A percentile compares a stretch with the other conserved stretches of the same genome.
These are phyloP conservation scores for Ustulina deusta DNA, from an alignment of 2,329 filamentous ascomycete genomes.

Conservation along the genomic window DNA sequence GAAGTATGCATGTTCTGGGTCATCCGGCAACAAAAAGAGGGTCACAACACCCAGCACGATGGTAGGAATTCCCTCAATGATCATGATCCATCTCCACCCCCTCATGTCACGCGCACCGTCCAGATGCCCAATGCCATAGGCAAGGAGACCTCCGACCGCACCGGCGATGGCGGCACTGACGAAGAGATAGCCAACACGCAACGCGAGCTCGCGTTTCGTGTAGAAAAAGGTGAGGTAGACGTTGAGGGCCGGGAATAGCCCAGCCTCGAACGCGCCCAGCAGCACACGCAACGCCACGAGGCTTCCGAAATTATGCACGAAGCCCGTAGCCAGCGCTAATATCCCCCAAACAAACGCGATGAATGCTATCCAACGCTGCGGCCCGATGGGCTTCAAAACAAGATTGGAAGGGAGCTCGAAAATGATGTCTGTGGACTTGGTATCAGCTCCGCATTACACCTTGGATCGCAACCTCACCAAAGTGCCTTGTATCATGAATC, in stretches of 20 bases:
- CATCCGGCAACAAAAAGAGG: conserved; percentile 71
- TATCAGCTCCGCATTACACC: conserved; percentile 1
- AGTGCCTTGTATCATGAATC: not conserved
- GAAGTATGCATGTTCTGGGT: conserved; percentile 71
- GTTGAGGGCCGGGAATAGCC: conserved; percentile 48
- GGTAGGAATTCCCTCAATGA: conserved; percentile 61
- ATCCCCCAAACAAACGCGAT: conserved; percentile 75
- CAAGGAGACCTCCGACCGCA: conserved; percentile 77
- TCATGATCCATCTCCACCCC: conserved; percentile 81
- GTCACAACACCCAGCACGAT: conserved; percentile 66
- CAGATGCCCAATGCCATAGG: conserved; percentile 80
- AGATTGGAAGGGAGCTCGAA: conserved; percentile 76
- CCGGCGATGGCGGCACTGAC: conserved; percentile 77
- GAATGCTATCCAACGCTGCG: conserved; percentile 72
- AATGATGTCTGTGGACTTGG: conserved; percentile 53
- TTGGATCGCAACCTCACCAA: not conserved
- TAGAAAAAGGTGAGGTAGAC: conserved; percentile 77
- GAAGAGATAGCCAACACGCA: conserved; percentile 80
- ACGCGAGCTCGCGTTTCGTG: conserved; percentile 76
- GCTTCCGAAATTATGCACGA: conserved; percentile 73
- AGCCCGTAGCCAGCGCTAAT: conserved; percentile 75
- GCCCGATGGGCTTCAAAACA: conserved; percentile 71
- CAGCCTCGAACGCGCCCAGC: conserved; percentile 68
- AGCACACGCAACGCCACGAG: conserved; percentile 77
- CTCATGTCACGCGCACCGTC: conserved; percentile 72